Evolutionary conservation across 352 stramenopile species (phyloP).

Genomic region (Hyphochytrium catenoides): DNA sequence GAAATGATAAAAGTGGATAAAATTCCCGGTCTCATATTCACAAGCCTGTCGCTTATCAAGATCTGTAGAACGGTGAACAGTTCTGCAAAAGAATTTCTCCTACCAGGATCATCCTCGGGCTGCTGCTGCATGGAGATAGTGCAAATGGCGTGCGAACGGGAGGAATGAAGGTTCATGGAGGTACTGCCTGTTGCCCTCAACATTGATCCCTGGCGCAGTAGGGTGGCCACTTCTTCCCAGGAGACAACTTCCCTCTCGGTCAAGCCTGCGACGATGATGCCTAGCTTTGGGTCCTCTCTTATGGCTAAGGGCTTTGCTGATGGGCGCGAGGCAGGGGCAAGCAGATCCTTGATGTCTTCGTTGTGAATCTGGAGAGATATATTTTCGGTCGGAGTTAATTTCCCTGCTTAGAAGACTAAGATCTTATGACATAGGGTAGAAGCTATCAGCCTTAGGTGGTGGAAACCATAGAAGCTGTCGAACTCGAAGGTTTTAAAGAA

Average conservation of each 20-base stretch:
- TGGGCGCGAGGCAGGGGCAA: conserved; percentile 14
- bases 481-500: neutral
- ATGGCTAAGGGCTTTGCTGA: conserved; percentile 25
- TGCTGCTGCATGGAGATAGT: conserved; percentile 53
- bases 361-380: conserved; percentile 86
- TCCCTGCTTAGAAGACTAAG: neutral
- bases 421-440: conserved; percentile 7
- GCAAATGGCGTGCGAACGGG: conserved; percentile 67
- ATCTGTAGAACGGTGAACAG: too few species aligned
- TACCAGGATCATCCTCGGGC: conserved; percentile 8
- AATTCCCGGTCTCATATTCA: too few species aligned
- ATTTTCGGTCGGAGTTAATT: conserved; percentile 30
- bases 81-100: too few species aligned
- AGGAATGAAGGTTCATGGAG: conserved; percentile 41
- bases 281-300: conserved; percentile 62
- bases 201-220: conserved; percentile 21
- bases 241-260: conserved; percentile 39
- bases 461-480: conserved; percentile 7
- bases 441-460: too few species aligned
- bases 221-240: conserved; percentile 14
- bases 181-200: conserved; percentile 32
- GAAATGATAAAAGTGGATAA: too few species aligned
- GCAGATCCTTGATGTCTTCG: conserved; percentile 84
- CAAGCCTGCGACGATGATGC: conserved; percentile 60
- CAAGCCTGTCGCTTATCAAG: too few species aligned